Conservation (phyloP, 257 asterid species). For the Anisodus acutangulus region DNA sequence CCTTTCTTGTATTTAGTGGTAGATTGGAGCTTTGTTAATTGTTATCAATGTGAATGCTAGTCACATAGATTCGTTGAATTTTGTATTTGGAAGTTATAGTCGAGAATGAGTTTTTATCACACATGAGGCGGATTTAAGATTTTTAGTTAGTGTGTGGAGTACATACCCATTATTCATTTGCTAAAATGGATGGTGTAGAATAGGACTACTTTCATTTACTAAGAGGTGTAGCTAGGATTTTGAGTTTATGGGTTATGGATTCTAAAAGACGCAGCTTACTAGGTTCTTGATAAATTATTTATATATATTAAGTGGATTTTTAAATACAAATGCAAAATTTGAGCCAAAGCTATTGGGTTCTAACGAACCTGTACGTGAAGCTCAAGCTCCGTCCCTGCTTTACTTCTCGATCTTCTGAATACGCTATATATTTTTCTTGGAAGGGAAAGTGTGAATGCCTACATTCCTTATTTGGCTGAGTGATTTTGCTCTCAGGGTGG, state of each 20-base stretch:
- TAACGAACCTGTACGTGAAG: not conserved
- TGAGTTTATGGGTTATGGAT: not conserved
- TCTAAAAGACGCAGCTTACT: not conserved
- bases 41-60: not conserved
- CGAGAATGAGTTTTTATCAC: not conserved
- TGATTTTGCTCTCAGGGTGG: constrained; percentile 35
- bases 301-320: not conserved
- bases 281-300: not conserved
- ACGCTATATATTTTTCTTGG: not conserved
- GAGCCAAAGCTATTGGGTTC: not conserved
- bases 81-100: not conserved
- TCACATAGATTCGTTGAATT: not conserved
- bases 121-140: not conserved
- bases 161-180: not conserved
- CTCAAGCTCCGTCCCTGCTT: not conserved
- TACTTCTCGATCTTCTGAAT: not conserved
- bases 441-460: not conserved
- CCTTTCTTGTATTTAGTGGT: not conserved
- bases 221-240: not conserved
- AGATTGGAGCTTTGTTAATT: not conserved
- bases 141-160: not conserved
- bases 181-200: not conserved
- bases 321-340: not conserved
- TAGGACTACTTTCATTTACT: constrained; percentile 7
- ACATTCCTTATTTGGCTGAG: not conserved